Base-by-base conservation (phyloP, 257 asterid species). In the Capsicum pubescens region DNA sequence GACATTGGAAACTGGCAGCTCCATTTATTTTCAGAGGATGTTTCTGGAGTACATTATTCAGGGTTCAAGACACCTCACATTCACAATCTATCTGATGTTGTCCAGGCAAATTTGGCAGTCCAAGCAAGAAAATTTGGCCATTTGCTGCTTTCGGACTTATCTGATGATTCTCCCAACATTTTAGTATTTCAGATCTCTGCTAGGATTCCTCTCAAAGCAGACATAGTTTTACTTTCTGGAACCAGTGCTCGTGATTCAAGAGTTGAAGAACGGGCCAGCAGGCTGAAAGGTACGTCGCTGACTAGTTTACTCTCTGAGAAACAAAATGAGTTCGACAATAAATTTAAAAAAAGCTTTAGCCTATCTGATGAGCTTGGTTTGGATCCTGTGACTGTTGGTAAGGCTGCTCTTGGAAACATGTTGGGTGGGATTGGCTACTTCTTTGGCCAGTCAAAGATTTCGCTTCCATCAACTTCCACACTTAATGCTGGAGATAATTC, bases 351-450 rank as follows among this genome's bases (percentile, higher is more conserved):
- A 70, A 82, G 90, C 90, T 97, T 95, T 87, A 88, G 85, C 84
- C 85, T 93, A 87, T 87, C 95, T 80, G 95, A 91, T 79, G 92
- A 91, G 99, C 93, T 91, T 81, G 90, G 90, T 84, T 83, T 93
- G 85, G 95, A 88, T 83, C 86, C 97, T 86, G 85, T 88, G 80
- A 83, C 88, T 63, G 96, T 91, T 83, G 95, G 93, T 87, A 93
- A 92, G 91, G 97, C 95, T 84, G 93, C 99, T 86, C 90, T 97
- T 6, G 97, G 93, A 19, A 95, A 95, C 89, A 85, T 95, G 93
- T 92, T 97, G 90, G 99, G 99, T 72, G 99, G 99, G 79, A 90
- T 97, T 88, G 99, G 98, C 84, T 95, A 97, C 91, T 97, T 90
- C 84, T 97, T 90, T 79, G 99, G 99, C 69, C 98, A 95, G 87